These are phyloP conservation scores for Saccharomycopsis fibuligera DNA, from an alignment of 805 yeast species.

Conservation along the genomic window DNA sequence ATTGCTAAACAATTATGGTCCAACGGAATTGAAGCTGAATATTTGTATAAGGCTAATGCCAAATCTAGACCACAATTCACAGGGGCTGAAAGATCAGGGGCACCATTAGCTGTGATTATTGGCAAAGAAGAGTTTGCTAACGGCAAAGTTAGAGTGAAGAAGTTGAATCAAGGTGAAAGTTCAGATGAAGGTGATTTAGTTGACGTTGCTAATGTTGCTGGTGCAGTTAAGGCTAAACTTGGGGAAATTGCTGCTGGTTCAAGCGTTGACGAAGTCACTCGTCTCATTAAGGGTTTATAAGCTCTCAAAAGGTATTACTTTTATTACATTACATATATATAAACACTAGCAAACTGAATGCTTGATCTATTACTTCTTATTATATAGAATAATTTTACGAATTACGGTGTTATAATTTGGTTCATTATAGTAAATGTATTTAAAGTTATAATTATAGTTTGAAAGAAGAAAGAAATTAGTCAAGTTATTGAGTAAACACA, in stretches of 20 bases:
- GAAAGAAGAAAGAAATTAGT: too few species aligned
- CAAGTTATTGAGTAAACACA: too few species aligned
- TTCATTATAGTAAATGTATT: too few species aligned
- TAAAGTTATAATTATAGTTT: too few species aligned
- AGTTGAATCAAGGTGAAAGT: constrained; percentile 80
- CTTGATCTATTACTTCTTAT: too few species aligned
- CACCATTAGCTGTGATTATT: constrained; percentile 82
- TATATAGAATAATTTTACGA: too few species aligned
- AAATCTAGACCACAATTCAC: constrained; percentile 95
- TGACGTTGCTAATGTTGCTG: constrained; percentile 52
- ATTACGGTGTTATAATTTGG: too few species aligned
- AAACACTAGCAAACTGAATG: neutral
- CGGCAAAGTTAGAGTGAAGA: constrained; percentile 81
- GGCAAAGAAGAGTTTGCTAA: constrained; percentile 90
- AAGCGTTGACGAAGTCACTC: constrained; percentile 8
- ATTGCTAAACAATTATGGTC: constrained; percentile 81
- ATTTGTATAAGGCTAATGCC: constrained; percentile 85
- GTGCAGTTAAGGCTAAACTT: constrained; percentile 43
- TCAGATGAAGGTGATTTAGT: constrained; percentile 84
- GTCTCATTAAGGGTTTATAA: constrained; percentile 8
- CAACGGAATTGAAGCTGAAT: constrained; percentile 86
- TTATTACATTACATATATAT: too few species aligned
- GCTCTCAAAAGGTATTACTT: neutral
- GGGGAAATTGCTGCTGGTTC: constrained; percentile 30
- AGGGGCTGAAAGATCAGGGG: constrained; percentile 93